phyloP scores from a whole-genome alignment of 2,329 filamentous ascomycete genomes.

The Exserohilum rostratum region DNA sequence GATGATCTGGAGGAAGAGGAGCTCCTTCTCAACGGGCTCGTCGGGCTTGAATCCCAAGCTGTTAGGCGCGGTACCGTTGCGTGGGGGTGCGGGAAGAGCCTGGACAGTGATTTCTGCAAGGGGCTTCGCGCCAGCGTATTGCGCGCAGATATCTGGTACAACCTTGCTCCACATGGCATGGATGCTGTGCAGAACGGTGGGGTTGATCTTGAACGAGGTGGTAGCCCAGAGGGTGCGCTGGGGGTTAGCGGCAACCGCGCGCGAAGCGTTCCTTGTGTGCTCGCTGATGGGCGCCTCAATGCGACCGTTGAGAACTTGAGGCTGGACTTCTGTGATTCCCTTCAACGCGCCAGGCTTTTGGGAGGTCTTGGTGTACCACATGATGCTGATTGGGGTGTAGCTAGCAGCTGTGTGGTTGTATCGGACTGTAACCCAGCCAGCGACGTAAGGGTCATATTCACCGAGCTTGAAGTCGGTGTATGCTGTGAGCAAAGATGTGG shows the following conservation, averaged over 20 bases:
- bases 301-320: constrained; percentile 25
- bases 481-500: constrained; percentile 18
- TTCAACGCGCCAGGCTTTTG: constrained; percentile 24
- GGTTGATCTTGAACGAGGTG: constrained; percentile 27
- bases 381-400: constrained; percentile 24
- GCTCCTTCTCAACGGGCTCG: constrained; percentile 20
- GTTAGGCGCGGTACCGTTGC: constrained; percentile 20
- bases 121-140: constrained; percentile 21
- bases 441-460: constrained; percentile 28
- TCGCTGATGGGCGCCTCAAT: constrained; percentile 23
- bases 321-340: constrained; percentile 19
- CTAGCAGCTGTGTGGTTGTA: constrained; percentile 28
- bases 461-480: constrained; percentile 30
- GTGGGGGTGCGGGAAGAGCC: constrained; percentile 23
- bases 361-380: constrained; percentile 32
- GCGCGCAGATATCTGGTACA: constrained; percentile 19
- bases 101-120: constrained; percentile 30
- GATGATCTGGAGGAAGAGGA: constrained; percentile 29
- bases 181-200: constrained; percentile 25
- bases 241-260: constrained; percentile 14
- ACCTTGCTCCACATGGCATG: constrained; percentile 26
- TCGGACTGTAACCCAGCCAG: constrained; percentile 32
- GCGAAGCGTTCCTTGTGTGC: constrained; percentile 30
- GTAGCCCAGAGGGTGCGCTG: constrained; percentile 34
- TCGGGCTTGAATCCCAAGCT: constrained; percentile 25